Percentiles rank a stretch among this genome's conserved stretches.
Evolutionary conservation across 2,329 filamentous ascomycete species (phyloP).

Genomic region (Ophidiomyces ophidiicola): DNA sequence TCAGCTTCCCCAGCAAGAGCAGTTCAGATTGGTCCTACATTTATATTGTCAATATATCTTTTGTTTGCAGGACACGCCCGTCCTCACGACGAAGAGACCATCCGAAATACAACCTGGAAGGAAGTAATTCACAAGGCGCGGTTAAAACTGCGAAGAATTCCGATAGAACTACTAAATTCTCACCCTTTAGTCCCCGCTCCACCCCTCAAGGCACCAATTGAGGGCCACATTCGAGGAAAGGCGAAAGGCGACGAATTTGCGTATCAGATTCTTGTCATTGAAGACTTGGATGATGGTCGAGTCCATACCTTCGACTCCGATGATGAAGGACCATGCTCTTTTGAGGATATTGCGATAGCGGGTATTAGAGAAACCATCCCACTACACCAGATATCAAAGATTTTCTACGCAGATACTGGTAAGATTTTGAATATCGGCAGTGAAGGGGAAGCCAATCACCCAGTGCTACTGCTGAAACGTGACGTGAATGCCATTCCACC

Average conservation of each 20-base stretch:
- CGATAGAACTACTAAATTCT: slow-evolving; percentile 44
- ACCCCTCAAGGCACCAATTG: neutral
- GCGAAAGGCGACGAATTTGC: slow-evolving; percentile 52
- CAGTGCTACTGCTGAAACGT: slow-evolving; percentile 61
- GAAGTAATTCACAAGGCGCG: slow-evolving; percentile 90
- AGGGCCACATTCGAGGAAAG: slow-evolving; percentile 27
- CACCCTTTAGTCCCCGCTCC: slow-evolving; percentile 9
- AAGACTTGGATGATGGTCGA: slow-evolving; percentile 64
- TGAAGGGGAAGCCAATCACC: slow-evolving; percentile 57
- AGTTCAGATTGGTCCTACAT: slow-evolving; percentile 76
- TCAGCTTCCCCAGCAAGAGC: slow-evolving; percentile 49
- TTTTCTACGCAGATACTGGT: slow-evolving; percentile 86
- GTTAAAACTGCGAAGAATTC: slow-evolving; percentile 64
- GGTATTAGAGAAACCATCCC: slow-evolving; percentile 57
- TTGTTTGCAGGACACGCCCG: slow-evolving; percentile 70
- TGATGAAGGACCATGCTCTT: slow-evolving; percentile 44
- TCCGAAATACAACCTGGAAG: slow-evolving; percentile 72
- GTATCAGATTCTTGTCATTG: slow-evolving; percentile 70
- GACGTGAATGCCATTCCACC: slow-evolving; percentile 54
- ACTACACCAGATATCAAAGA: slow-evolving; percentile 68
- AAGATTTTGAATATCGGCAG: slow-evolving; percentile 73
- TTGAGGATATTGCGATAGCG: slow-evolving; percentile 49
- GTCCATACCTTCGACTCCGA: slow-evolving; percentile 54
- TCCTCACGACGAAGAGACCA: slow-evolving; percentile 43
- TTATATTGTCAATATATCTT: slow-evolving; percentile 86